Evolutionary conservation across 805 yeast genomes (phyloP).

Genomic region (Pichia eremophila): DNA sequence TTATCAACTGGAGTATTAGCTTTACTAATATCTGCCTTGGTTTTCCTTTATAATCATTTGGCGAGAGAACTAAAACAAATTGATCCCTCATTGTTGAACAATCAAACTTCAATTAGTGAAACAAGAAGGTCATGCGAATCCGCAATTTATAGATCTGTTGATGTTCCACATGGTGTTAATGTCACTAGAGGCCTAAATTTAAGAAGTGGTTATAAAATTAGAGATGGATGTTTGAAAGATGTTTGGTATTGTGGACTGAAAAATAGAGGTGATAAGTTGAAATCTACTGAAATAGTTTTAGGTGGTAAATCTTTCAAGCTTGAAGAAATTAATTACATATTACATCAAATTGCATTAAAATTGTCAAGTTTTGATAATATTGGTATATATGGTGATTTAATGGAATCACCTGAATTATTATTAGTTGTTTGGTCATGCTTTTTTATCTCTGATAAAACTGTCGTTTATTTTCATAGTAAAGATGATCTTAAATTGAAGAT

Average conservation of each 20-base stretch:
- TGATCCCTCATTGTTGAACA: slow-evolving; percentile 43
- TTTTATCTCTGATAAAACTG: slow-evolving; percentile 29
- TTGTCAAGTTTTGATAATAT: slow-evolving; percentile 17
- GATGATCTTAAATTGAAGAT: not conserved
- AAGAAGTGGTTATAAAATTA: slow-evolving; percentile 49
- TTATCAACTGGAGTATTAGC: not conserved
- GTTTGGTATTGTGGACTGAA: slow-evolving; percentile 48
- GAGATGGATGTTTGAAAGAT: slow-evolving; percentile 72
- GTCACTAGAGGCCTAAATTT: slow-evolving; percentile 62
- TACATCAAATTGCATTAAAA: slow-evolving; percentile 19
- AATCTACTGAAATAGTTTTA: not conserved
- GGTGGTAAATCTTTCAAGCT: slow-evolving; percentile 1
- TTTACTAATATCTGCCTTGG: slow-evolving; percentile 8
- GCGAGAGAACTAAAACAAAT: slow-evolving; percentile 40
- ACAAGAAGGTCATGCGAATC: slow-evolving; percentile 62
- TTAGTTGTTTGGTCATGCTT: slow-evolving; percentile 21
- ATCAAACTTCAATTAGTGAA: slow-evolving; percentile 58
- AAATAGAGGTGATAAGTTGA: slow-evolving; percentile 13
- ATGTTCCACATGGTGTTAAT: slow-evolving; percentile 63
- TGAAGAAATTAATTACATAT: slow-evolving; percentile 24
- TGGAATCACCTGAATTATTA: slow-evolving; percentile 12
- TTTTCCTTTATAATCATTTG: not conserved
- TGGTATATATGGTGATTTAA: slow-evolving; percentile 17
- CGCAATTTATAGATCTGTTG: slow-evolving; percentile 66
- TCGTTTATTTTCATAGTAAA: slow-evolving; percentile 24